These are phyloP conservation scores for Lantana camara DNA, from an alignment of 257 asterid genomes.

Conservation along the genomic window DNA sequence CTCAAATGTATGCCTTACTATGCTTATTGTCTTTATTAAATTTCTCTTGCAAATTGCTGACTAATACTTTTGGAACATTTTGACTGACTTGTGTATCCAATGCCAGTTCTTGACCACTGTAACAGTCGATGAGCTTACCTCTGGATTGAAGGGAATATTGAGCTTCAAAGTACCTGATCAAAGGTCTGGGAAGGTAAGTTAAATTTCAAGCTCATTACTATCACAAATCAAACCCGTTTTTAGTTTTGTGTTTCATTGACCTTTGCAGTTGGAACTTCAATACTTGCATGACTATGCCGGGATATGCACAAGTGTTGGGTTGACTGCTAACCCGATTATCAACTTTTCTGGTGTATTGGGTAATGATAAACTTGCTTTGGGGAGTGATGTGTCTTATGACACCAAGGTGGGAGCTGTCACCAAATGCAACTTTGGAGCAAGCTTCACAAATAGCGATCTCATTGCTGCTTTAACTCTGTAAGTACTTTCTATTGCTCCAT, in stretches of 20 bases:
- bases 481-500: conserved; percentile 29
- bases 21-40: background rate
- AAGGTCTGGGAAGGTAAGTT: conserved; percentile 63
- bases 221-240: background rate
- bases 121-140: conserved; percentile 53
- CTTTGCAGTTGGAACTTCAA: conserved; percentile 57
- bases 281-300: conserved; percentile 59
- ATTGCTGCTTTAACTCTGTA: conserved; percentile 60
- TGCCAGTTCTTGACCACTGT: conserved; percentile 55
- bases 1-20: conserved; percentile 45
- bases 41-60: background rate
- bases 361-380: conserved; percentile 42
- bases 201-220: background rate
- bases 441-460: conserved; percentile 56
- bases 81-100: conserved; percentile 18
- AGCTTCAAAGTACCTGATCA: conserved; percentile 63
- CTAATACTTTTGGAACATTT: background rate
- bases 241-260: conserved; percentile 20
- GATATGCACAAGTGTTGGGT: conserved; percentile 53
- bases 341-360: conserved; percentile 61
- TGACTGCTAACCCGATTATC: conserved; percentile 59
- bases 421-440: conserved; percentile 57
- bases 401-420: conserved; percentile 52
- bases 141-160: conserved; percentile 62
- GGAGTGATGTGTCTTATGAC: conserved; percentile 66